Conservation (phyloP, 2,329 filamentous ascomycete genomes). For the Basipetospora chlamydospora region DNA sequence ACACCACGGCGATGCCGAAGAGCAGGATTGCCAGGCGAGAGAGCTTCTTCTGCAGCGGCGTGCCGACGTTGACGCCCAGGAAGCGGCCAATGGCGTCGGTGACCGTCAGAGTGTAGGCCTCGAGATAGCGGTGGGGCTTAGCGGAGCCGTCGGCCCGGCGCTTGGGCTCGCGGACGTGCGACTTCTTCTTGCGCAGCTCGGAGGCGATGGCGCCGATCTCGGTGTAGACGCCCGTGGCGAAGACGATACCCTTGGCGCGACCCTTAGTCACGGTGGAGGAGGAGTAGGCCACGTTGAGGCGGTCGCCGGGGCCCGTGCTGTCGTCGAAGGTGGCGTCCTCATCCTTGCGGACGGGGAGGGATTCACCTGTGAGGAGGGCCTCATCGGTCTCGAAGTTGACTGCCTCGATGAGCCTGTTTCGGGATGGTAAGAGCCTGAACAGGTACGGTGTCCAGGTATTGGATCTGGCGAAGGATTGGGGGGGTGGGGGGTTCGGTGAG, state of each 20-base stretch:
- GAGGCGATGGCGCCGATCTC: slow-evolving; percentile 44
- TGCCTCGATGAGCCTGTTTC: slow-evolving; percentile 30
- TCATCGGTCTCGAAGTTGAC: slow-evolving; percentile 53
- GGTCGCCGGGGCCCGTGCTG: slow-evolving; percentile 29
- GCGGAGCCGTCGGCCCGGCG: slow-evolving; percentile 35
- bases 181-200: slow-evolving; percentile 35
- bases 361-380: slow-evolving; percentile 45
- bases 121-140: slow-evolving; percentile 34
- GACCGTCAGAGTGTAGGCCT: slow-evolving; percentile 32
- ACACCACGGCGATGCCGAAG: slow-evolving; percentile 51
- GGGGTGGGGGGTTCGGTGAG: neutral
- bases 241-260: slow-evolving; percentile 41
- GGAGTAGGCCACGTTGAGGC: slow-evolving; percentile 41
- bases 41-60: slow-evolving; percentile 54
- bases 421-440: too few species aligned
- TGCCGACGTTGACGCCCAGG: slow-evolving; percentile 53
- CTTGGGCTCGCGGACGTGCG: slow-evolving; percentile 34
- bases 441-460: too few species aligned
- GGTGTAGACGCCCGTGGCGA: slow-evolving; percentile 44
- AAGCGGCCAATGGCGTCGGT: slow-evolving; percentile 47
- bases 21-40: slow-evolving; percentile 52
- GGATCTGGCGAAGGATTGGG: too few species aligned
- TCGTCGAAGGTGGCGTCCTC: slow-evolving; percentile 23
- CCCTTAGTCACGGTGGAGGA: slow-evolving; percentile 42
- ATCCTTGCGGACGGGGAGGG: slow-evolving; percentile 37